Base-by-base conservation (phyloP, 1,284 basidiomycete species). In the Cutaneotrichosporon cyanovorans region DNA sequence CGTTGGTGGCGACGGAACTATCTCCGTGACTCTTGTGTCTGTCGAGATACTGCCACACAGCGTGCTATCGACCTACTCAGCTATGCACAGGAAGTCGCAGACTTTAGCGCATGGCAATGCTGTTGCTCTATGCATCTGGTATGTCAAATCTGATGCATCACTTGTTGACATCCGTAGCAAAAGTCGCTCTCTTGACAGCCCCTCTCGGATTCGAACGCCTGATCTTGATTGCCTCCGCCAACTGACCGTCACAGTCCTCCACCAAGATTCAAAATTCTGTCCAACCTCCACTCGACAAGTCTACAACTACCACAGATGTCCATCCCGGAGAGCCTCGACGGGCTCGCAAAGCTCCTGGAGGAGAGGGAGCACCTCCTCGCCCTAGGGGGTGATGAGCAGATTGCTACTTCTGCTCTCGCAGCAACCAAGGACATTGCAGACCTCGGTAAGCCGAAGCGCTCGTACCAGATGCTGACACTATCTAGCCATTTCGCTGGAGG, bases 391-490 rank as follows among this genome's bases (percentile, higher is more conserved):
- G 80, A 77, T 64, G 63, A 73, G 32, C 75, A 78, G 37, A 74
- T 88, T 28, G 76, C 78, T 19, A 61, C 71, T 39, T 76, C 79
- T 45, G 83, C 87, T 16, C 72, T 90, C 37, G 63, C 73, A 43
- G 86, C 83, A 11, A 73, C 83, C 25, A 87, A 88, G 73, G 81
- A 78, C 61, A 72, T 88, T 20, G 92, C 90, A 57, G 84, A 91
- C 66, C 73, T 84, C 30, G 84, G 88, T 89, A 64, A 57, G 83
- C n/a, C 12, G 25, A 12, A 2, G 18, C 12, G 14, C 14, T 2
- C 9, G 14, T 1, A 19, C 31, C 16, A 21, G 19, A 31, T 2
- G 43, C 31, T 38, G 8, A 46, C 46, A n/a, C n/a, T n/a, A 4
- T 34, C 2, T 45, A 74, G 72, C 69, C 10, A 62, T 76, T 40